These are phyloP conservation scores for Ganoderma meredithae DNA, from an alignment of 1,284 basidiomycete species.

Conservation along the genomic window DNA sequence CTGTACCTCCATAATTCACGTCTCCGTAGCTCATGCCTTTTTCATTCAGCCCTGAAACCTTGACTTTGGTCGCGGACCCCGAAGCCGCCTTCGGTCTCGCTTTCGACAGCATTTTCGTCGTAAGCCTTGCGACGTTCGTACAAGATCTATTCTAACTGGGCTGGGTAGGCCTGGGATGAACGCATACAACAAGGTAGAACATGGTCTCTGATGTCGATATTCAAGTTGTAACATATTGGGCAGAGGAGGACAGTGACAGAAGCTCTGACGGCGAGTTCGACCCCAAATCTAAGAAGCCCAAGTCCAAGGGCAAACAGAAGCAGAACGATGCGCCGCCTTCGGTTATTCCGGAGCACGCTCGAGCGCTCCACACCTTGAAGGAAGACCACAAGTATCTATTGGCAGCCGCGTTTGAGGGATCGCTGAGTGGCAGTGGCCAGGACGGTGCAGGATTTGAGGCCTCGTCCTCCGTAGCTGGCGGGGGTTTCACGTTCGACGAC, in stretches of 20 bases:
- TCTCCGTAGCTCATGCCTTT: slow-evolving; percentile 4
- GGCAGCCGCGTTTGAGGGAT: slow-evolving; percentile 68
- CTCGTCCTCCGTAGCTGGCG: slow-evolving; percentile 66
- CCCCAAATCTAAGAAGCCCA: slow-evolving; percentile 46
- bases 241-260: slow-evolving; percentile 38
- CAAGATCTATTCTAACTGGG: not conserved
- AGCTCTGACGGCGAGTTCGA: slow-evolving; percentile 59
- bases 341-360: slow-evolving; percentile 50
- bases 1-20: not conserved
- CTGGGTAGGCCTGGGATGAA: slow-evolving; percentile 71
- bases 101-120: slow-evolving; percentile 71
- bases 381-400: slow-evolving; percentile 75
- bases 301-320: slow-evolving; percentile 44
- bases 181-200: slow-evolving; percentile 22
- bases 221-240: not conserved
- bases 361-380: slow-evolving; percentile 66
- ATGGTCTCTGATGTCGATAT: not conserved
- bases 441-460: slow-evolving; percentile 44
- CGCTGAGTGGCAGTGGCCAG: slow-evolving; percentile 50
- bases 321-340: slow-evolving; percentile 36
- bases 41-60: slow-evolving; percentile 56
- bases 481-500: slow-evolving; percentile 59
- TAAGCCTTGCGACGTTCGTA: slow-evolving; percentile 45
- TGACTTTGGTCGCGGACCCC: slow-evolving; percentile 68
- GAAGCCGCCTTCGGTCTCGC: slow-evolving; percentile 60